Percentiles rank a stretch among this genome's conserved stretches.
Conservation (phyloP, 1,284 basidiomycete genomes). For the Naganishia albida region DNA sequence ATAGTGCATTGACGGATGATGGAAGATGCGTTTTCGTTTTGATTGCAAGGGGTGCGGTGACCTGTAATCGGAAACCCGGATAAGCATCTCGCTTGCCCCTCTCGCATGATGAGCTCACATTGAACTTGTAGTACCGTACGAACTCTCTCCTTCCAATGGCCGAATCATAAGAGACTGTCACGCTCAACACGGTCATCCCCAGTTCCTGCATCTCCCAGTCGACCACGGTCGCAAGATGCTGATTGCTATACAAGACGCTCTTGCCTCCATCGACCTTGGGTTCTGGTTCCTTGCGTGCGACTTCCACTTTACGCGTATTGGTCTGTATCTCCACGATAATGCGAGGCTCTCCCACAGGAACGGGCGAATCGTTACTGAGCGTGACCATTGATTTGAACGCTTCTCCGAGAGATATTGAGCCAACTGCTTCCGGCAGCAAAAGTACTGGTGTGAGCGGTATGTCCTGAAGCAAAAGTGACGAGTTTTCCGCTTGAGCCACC, state of each 20-base stretch:
- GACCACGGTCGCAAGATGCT: conserved; percentile 40
- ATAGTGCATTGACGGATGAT: conserved; percentile 67
- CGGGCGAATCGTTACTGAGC: conserved; percentile 40
- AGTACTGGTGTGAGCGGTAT: conserved; percentile 16
- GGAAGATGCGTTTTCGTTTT: conserved; percentile 82
- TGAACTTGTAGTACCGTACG: conserved; percentile 85
- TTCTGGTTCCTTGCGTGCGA: conserved; percentile 26
- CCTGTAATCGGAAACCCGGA: conserved; percentile 57
- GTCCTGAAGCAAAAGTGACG: not conserved
- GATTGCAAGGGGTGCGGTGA: conserved; percentile 81
- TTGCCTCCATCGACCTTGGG: conserved; percentile 33
- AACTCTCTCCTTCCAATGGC: conserved; percentile 71
- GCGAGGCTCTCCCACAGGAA: conserved; percentile 42
- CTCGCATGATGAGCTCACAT: conserved; percentile 59
- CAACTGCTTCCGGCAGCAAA: conserved; percentile 15
- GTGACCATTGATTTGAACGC: conserved; percentile 37
- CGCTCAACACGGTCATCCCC: conserved; percentile 47
- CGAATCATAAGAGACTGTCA: conserved; percentile 51
- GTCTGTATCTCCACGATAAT: conserved; percentile 51
- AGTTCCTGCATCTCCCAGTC: conserved; percentile 49
- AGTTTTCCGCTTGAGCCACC: not conserved
- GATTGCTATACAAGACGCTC: conserved; percentile 37
- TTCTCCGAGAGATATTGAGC: conserved; percentile 43
- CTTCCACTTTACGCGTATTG: conserved; percentile 35
- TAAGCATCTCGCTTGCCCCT: not conserved